Evolutionary conservation across 495 filamentous ascomycete genomes (phyloP).

Genomic region (Aspergillus avenaceus): DNA sequence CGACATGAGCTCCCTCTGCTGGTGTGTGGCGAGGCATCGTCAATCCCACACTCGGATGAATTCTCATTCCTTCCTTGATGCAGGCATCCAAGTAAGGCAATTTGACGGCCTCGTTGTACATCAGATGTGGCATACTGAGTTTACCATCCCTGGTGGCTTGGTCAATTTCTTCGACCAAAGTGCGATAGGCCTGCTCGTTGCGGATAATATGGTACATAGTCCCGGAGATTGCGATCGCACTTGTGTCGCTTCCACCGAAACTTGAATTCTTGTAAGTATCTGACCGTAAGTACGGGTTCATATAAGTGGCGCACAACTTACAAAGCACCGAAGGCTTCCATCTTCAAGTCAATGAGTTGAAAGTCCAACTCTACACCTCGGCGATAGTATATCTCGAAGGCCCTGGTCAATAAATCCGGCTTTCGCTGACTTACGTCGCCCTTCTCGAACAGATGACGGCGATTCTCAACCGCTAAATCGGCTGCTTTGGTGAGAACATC

Average conservation of each 20-base stretch:
- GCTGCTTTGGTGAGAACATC: constrained; percentile 12
- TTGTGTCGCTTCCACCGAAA: constrained; percentile 48
- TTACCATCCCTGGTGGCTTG: constrained; percentile 14
- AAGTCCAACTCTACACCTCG: constrained; percentile 15
- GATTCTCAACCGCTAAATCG: constrained; percentile 9
- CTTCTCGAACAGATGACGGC: not conserved
- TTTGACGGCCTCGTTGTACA: constrained; percentile 23
- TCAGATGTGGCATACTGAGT: constrained; percentile 6
- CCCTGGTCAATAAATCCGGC: constrained; percentile 14
- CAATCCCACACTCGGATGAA: constrained; percentile 15
- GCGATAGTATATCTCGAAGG: constrained; percentile 7
- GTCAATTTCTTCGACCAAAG: constrained; percentile 51
- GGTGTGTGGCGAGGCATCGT: constrained; percentile 17
- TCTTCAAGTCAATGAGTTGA: constrained; percentile 16
- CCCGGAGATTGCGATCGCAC: constrained; percentile 41
- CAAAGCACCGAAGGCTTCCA: constrained; percentile 14
- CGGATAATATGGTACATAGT: constrained; percentile 50
- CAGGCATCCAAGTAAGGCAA: constrained; percentile 40
- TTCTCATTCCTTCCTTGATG: constrained; percentile 26
- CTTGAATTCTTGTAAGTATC: too few relatives aligned
- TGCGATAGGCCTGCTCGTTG: constrained; percentile 39
- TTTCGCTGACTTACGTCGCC: not conserved
- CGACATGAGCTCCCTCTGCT: constrained; percentile 7
- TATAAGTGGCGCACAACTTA: not conserved
- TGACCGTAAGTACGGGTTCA: not conserved